Evolutionary conservation across 2,329 filamentous ascomycete species (phyloP), one percentile per base, ranked within the genome.

Genomic region (Monilinia laxa): DNA sequence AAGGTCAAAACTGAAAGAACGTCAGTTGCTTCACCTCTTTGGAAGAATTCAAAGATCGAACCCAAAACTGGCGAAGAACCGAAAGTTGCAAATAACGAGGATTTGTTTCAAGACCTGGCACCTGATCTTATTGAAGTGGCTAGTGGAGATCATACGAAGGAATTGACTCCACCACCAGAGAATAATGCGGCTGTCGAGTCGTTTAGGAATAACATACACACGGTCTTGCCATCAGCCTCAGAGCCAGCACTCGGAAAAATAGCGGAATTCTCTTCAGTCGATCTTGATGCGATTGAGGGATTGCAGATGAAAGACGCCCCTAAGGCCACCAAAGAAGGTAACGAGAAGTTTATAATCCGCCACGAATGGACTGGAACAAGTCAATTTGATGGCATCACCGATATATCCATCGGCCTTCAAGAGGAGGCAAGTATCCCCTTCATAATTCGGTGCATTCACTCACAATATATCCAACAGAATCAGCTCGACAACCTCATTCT

Each of bases 341-440:
- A 3, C 1, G 4, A 23, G 16, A 31, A 35, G 10, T 3, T 3
- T n/a, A 31, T 9, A 28, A 68, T 73, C 38, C 67, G 65, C n/a
- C 47, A 62, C 20, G 70, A 73, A 25, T 73, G 72, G 72, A 64
- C 72, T 47, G 72, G 72, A 1, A 73, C 72, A 4, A 69, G 68
- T 25, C 67, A 68, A 4, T 68, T 71, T 25, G 65, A 38, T 25
- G 20, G n/a, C 4, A 25, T 67, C 14, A 47, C 65, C 7, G 60
- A 65, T 0, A 28, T 23, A 5, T 47, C 59, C 4, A 52, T 70
- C 5, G 49, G 64, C 9, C 7, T 70, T 23, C 71, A 73, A 45
- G 31, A 38, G n/a, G 45, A 56, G 18, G 71, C 69, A 66, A 67
- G 66, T 67, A 23, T 28, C 14, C 7, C 38, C 20, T 18, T 10